These are phyloP conservation scores for Graphium sp. DNA, from an alignment of 2,329 filamentous ascomycete genomes.

Conservation along the genomic window DNA sequence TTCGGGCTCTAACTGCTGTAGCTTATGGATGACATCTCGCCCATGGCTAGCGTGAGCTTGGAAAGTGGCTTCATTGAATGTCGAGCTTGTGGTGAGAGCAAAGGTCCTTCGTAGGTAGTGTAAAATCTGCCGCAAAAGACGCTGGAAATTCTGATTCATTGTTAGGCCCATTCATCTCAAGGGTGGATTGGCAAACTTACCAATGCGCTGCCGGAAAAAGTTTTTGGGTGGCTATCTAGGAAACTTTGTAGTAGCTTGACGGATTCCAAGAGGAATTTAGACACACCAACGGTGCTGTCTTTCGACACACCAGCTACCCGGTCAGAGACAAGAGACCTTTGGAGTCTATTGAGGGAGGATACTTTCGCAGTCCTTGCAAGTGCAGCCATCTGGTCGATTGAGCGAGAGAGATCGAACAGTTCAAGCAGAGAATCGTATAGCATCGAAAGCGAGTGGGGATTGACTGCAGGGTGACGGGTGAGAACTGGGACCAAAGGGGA, in stretches of 20 bases:
- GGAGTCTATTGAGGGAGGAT: slow-evolving; percentile 39
- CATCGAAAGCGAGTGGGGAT: slow-evolving; percentile 29
- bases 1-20: slow-evolving; percentile 17
- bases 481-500: slow-evolving; percentile 30
- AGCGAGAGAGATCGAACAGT: slow-evolving; percentile 21
- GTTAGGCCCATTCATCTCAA: too few relatives aligned
- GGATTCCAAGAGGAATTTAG: slow-evolving; percentile 24
- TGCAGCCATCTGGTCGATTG: slow-evolving; percentile 21
- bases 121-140: too few relatives aligned
- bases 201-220: slow-evolving; percentile 6
- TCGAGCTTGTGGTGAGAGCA: slow-evolving; percentile 20
- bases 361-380: slow-evolving; percentile 28
- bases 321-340: slow-evolving; percentile 38
- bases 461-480: slow-evolving; percentile 11
- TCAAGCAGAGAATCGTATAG: slow-evolving; percentile 33
- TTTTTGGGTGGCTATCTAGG: too few relatives aligned
- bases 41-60: slow-evolving; percentile 43
- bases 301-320: slow-evolving; percentile 38
- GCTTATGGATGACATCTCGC: slow-evolving; percentile 20
- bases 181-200: not conserved
- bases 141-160: too few relatives aligned
- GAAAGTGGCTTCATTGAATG: slow-evolving; percentile 46
- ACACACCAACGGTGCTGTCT: slow-evolving; percentile 40
- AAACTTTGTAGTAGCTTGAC: slow-evolving; percentile 24
- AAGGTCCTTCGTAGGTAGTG: slow-evolving; percentile 40